phyloP scores from a whole-genome alignment of 2,329 filamentous ascomycete genomes.

The Dryadomyces sulphureus region DNA sequence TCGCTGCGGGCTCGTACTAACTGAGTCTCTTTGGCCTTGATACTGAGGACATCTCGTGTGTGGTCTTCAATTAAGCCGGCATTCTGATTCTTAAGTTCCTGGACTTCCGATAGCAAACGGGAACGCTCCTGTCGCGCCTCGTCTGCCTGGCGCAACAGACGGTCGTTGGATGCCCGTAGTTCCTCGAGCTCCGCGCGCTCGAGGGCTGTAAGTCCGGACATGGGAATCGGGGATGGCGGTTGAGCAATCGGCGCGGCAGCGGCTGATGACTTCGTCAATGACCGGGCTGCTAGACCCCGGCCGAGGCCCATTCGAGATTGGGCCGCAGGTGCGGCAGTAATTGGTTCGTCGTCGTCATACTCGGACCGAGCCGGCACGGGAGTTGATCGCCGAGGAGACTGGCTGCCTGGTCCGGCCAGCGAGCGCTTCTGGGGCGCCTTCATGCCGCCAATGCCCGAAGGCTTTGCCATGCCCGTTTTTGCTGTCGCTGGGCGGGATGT shows the following conservation, averaged over 20 bases:
- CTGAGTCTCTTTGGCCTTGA: constrained; percentile 97
- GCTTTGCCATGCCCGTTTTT: constrained; percentile 42
- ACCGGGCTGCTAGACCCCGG: constrained; percentile 73
- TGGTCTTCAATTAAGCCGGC: constrained; percentile 94
- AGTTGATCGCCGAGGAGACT: constrained; percentile 38
- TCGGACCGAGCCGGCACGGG: constrained; percentile 33
- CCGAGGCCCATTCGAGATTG: constrained; percentile 47
- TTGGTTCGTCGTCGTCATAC: constrained; percentile 33
- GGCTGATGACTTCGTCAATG: constrained; percentile 59
- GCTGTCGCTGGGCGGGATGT: constrained; percentile 33
- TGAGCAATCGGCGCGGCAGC: constrained; percentile 38
- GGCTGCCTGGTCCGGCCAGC: constrained; percentile 29
- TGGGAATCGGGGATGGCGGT: constrained; percentile 40
- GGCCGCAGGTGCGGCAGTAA: constrained; percentile 35
- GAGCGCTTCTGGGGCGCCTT: constrained; percentile 45
- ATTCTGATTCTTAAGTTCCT: constrained; percentile 93
- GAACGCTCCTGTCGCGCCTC: constrained; percentile 71
- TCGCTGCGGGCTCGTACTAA: constrained; percentile 84
- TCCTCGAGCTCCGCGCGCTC: constrained; percentile 90
- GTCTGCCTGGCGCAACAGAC: constrained; percentile 58
- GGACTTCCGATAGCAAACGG: constrained; percentile 71
- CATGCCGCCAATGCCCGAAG: constrained; percentile 36
- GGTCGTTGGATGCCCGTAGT: constrained; percentile 69
- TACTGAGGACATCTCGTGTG: constrained; percentile 84
- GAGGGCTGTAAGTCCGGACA: constrained; percentile 55